Conservation (phyloP, 2,329 filamentous ascomycete genomes). For the Pseudocercospora musae region DNA sequence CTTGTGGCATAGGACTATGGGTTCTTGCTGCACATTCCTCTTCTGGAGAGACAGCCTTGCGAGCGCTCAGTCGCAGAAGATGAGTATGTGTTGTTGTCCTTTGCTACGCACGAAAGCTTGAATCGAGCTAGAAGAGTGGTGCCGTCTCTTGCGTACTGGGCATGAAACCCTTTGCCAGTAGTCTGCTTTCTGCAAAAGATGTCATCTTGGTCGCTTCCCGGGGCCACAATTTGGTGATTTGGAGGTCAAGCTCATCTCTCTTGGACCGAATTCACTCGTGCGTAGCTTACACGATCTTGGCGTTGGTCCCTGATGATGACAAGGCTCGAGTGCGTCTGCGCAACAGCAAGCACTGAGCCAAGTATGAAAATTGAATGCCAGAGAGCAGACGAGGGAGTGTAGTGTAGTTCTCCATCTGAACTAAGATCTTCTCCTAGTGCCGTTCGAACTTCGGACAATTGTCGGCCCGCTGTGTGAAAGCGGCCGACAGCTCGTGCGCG, state of each 20-base stretch:
- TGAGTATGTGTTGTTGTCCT: no score
- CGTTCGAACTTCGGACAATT: not conserved
- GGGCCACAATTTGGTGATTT: not conserved
- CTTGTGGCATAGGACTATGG: no score
- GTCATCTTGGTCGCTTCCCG: no score
- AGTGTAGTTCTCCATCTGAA: not conserved
- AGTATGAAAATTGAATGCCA: not conserved
- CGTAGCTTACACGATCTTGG: no score
- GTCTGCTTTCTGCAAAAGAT: no score
- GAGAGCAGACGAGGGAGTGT: not conserved
- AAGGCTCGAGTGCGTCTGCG: no score
- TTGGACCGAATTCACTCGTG: not conserved
- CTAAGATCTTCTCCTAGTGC: not conserved
- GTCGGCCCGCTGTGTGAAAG: not conserved
- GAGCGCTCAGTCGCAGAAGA: not conserved
- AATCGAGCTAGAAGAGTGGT: no score
- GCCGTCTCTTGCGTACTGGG: no score
- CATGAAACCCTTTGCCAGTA: no score
- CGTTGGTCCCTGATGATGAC: no score
- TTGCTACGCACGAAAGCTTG: no score
- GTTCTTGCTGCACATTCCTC: not conserved
- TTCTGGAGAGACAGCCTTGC: not conserved
- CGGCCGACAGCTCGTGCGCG: not conserved
- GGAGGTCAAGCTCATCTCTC: not conserved
- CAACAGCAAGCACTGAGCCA: no score